phyloP scores from a whole-genome alignment of 768 basidiomycete species.

The Amanita muscaria region DNA sequence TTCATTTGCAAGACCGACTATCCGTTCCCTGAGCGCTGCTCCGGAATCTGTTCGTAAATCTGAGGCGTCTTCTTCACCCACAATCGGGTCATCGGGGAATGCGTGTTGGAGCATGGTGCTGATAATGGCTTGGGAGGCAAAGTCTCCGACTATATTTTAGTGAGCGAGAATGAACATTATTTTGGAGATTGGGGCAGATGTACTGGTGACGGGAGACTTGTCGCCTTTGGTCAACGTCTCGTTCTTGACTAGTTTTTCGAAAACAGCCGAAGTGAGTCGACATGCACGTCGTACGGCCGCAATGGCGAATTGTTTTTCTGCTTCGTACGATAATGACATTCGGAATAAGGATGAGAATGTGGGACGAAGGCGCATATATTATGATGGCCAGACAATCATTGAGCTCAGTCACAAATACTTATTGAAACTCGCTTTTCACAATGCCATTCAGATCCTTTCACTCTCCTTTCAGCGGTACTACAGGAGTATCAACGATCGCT shows the following conservation, averaged over 20 bases:
- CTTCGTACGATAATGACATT: constrained; percentile 48
- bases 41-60: constrained; percentile 53
- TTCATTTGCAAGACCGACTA: constrained; percentile 78
- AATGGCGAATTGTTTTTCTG: constrained; percentile 76
- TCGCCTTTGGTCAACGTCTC: constrained; percentile 88
- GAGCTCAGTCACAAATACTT: no score
- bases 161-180: no score
- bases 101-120: constrained; percentile 65
- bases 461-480: no score
- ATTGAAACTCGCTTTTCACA: no score
- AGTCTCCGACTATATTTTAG: constrained; percentile 69
- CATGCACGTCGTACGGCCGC: constrained; percentile 86
- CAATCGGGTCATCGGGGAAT: constrained; percentile 82
- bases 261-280: constrained; percentile 74
- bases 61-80: constrained; percentile 90
- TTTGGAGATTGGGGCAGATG: neutral
- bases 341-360: constrained; percentile 13
- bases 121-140: constrained; percentile 88
- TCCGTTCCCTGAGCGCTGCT: constrained; percentile 44
- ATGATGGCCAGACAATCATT: no score
- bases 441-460: no score
- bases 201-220: constrained; percentile 87
- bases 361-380: constrained; percentile 11
- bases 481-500: no score
- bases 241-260: constrained; percentile 73